These are phyloP conservation scores for Dendrobium chrysotoxum DNA, from an alignment of 106 monocot genomes.

Conservation along the genomic window DNA sequence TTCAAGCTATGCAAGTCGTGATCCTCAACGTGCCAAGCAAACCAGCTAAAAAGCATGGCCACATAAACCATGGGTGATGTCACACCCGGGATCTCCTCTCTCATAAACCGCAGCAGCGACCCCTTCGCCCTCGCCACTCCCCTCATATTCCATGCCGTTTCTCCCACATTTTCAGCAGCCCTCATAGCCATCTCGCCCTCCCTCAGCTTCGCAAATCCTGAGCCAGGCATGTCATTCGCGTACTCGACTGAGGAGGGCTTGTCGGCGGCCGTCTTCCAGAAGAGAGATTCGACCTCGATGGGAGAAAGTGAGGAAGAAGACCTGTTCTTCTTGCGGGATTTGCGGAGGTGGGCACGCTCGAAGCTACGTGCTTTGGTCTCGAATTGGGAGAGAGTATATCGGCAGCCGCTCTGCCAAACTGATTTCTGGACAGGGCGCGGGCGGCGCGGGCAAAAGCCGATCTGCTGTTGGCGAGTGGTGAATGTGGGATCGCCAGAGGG, in stretches of 20 bases:
- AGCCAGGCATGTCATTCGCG: conserved; percentile 97
- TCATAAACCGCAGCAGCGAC: conserved; percentile 84
- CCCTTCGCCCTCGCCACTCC: conserved; percentile 82
- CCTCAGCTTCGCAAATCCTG: conserved; percentile 41
- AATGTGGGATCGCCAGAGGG: conserved; percentile 43
- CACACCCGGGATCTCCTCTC: conserved; percentile 89
- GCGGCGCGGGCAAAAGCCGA: conserved; percentile 86
- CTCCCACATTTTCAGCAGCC: conserved; percentile 47
- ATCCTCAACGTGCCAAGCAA: conserved; percentile 98
- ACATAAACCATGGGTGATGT: conserved; percentile 96
- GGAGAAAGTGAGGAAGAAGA: conserved; percentile 20
- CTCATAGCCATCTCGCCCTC: conserved; percentile 22
- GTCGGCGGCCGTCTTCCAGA: conserved; percentile 76
- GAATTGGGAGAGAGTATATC: conserved; percentile 74
- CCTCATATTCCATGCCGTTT: conserved; percentile 93
- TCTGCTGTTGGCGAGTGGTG: conserved; percentile 87
- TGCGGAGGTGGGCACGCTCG: conserved; percentile 52
- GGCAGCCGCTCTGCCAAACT: conserved; percentile 93
- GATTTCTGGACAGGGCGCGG: conserved; percentile 75
- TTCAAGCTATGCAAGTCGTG: conserved; percentile 97
- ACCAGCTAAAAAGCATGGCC: conserved; percentile 98
- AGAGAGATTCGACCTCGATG: conserved; percentile 62
- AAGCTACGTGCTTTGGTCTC: conserved; percentile 72
- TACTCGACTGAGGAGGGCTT: conserved; percentile 88
- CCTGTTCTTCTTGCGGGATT: not conserved